Base-by-base conservation (phyloP, 768 basidiomycete species). In the Pisolithus microcarpus region DNA sequence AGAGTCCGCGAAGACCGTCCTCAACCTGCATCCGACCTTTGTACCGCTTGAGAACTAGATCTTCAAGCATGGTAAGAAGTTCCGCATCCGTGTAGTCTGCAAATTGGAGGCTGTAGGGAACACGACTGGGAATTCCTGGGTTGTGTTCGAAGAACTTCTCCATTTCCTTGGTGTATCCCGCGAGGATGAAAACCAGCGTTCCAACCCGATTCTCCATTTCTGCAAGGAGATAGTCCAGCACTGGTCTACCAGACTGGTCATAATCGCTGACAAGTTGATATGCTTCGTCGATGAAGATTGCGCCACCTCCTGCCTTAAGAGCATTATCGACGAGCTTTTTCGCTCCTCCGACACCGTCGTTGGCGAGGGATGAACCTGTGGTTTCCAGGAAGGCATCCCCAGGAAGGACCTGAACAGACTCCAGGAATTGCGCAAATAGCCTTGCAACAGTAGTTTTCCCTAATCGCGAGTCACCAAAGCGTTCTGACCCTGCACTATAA, bases 101-200 rank as follows among this genome's bases (percentile, higher is more conserved):
- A 55, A 87, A 86, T 11, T 77, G 66, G 30, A 87, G 68, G 34
- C 61, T 64, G 53, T 81, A 75, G 0, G 85, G 85, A 8, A 87
- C 79, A n/a, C 85, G 80, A 64, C 84, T 85, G 7, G 67, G 65
- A 11, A 87, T 62, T 1, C 85, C 85, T 2, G 85, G 84, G 57
- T 87, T 86, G 53, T 85, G 84, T 53, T 85, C 84, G 52, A 87
- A 86, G 67, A 87, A 87, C 40, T 74, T 79, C 56, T 87, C 85
- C 85, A 87, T 86, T 62, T 87, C 71, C 49, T 77, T 81, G 61
- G 69, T 76, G 61, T 87, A 87, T 4, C 85, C 85, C 0, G 85
- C 85, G 2, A 87, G 69, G 49, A 87, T 78, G 65, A 87, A 87
- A 10, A 84, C 80, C 6, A 85, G 55, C 6, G 68, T 78, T 5